phyloP scores from a whole-genome alignment of 2,329 filamentous ascomycete genomes.

The Aureobasidium sp. region DNA sequence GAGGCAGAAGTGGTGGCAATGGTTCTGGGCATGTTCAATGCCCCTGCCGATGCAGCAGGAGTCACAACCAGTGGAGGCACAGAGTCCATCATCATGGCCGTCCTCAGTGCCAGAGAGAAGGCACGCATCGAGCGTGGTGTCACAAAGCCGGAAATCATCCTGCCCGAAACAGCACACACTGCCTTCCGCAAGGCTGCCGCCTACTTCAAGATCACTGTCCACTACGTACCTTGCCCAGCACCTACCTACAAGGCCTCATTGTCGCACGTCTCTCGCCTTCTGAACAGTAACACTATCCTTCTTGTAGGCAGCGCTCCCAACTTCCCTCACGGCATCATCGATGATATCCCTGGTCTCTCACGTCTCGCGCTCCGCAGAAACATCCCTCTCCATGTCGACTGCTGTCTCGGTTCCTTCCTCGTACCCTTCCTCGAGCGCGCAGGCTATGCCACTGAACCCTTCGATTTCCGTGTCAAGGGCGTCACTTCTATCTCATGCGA shows the following conservation, averaged over 20 bases:
- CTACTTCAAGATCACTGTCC: conserved; percentile 95
- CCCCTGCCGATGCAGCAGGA: conserved; percentile 74
- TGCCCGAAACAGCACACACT: conserved; percentile 89
- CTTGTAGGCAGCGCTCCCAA: conserved; percentile 94
- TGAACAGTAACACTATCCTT: conserved; percentile 90
- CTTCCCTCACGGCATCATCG: conserved; percentile 96
- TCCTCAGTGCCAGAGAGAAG: conserved; percentile 82
- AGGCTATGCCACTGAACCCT: conserved; percentile 81
- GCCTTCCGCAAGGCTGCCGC: conserved; percentile 91
- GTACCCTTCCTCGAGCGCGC: conserved; percentile 86
- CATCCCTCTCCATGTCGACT: conserved; percentile 90
- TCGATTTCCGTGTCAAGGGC: conserved; percentile 90
- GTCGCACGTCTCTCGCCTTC: conserved; percentile 67
- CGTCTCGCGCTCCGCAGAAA: conserved; percentile 71
- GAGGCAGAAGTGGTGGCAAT: conserved; percentile 96
- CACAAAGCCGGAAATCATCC: conserved; percentile 92
- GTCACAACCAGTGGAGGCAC: conserved; percentile 90
- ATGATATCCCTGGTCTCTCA: conserved; percentile 82
- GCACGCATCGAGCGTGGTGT: conserved; percentile 78
- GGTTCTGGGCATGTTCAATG: conserved; percentile 74
- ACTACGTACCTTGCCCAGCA: conserved; percentile 79
- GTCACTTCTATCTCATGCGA: conserved; percentile 95
- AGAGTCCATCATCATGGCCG: conserved; percentile 95
- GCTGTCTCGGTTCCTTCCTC: conserved; percentile 92
- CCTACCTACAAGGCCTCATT: conserved; percentile 80